phyloP scores from a whole-genome alignment of 768 basidiomycete species.

The Kondoa subrosea region DNA sequence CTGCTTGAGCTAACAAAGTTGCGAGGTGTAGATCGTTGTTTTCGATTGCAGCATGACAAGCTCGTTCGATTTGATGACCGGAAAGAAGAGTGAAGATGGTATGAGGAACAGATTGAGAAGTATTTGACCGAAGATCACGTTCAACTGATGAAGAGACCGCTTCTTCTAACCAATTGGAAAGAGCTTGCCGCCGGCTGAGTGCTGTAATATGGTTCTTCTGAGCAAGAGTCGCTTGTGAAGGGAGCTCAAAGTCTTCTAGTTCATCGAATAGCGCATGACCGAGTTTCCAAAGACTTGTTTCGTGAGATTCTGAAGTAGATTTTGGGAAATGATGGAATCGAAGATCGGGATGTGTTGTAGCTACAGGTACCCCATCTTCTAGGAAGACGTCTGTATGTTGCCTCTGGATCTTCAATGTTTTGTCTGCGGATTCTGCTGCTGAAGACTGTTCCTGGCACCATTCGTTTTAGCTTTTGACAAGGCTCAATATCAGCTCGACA shows the following conservation, averaged over 20 bases:
- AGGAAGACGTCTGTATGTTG: constrained; percentile 23
- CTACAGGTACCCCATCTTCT: not conserved
- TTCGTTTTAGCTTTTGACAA: not conserved
- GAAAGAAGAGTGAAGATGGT: constrained; percentile 61
- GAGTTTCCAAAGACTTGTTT: constrained; percentile 71
- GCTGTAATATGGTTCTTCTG: constrained; percentile 33
- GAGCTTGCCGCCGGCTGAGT: constrained; percentile 56
- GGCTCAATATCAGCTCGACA: not conserved
- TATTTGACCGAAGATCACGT: constrained; percentile 39
- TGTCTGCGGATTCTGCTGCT: constrained; percentile 34
- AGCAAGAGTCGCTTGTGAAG: constrained; percentile 40
- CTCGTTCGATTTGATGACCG: constrained; percentile 72
- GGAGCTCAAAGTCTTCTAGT: constrained; percentile 47
- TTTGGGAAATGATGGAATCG: constrained; percentile 70
- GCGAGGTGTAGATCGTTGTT: constrained; percentile 68
- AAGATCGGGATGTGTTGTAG: constrained; percentile 33
- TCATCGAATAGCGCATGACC: constrained; percentile 77
- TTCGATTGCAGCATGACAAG: constrained; percentile 55
- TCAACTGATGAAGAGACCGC: constrained; percentile 57
- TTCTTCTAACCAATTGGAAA: constrained; percentile 70
- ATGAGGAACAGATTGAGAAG: constrained; percentile 32
- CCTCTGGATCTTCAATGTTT: constrained; percentile 60
- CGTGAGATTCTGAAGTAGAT: constrained; percentile 51
- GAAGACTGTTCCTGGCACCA: not conserved
- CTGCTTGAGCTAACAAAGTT: constrained; percentile 63